These are phyloP conservation scores for Candida oleophila DNA, from an alignment of 805 yeast genomes.

Conservation along the genomic window DNA sequence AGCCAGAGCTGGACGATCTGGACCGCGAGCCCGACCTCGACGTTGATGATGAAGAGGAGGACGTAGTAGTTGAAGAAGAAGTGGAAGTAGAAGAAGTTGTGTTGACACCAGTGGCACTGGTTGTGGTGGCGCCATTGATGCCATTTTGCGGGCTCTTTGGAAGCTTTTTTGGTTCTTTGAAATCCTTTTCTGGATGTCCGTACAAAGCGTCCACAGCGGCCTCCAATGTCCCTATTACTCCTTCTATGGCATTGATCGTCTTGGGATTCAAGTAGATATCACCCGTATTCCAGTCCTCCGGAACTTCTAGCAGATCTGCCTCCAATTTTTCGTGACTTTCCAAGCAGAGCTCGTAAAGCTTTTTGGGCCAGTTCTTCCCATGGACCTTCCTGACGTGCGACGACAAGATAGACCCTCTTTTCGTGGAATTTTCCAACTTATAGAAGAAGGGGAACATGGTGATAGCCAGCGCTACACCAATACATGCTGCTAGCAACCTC, in stretches of 20 bases:
- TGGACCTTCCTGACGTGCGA: slow-evolving; percentile 70
- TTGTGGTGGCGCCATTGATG: neutral
- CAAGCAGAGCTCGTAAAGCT: slow-evolving; percentile 55
- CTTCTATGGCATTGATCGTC: slow-evolving; percentile 70
- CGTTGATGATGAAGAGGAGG: neutral
- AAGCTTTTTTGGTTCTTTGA: slow-evolving; percentile 4
- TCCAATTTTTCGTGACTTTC: slow-evolving; percentile 55
- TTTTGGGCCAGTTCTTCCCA: slow-evolving; percentile 70
- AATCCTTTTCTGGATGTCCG: slow-evolving; percentile 8
- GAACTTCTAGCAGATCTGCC: slow-evolving; percentile 65
- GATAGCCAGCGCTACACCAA: slow-evolving; percentile 75
- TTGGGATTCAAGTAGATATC: slow-evolving; percentile 72
- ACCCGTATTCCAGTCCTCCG: slow-evolving; percentile 79
- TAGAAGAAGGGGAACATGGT: slow-evolving; percentile 65
- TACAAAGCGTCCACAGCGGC: slow-evolving; percentile 56
- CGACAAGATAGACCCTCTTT: slow-evolving; percentile 48
- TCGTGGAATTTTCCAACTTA: slow-evolving; percentile 46
- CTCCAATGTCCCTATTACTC: slow-evolving; percentile 76
- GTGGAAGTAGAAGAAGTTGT: neutral
- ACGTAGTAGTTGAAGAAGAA: neutral
- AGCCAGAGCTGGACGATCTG: slow-evolving; percentile 10
- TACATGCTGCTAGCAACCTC: slow-evolving; percentile 68
- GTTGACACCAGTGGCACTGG: neutral
- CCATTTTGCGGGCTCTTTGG: neutral
- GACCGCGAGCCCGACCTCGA: neutral